phyloP scores from a whole-genome alignment of 73 alveolate genomes.

The Stentor coeruleus region DNA sequence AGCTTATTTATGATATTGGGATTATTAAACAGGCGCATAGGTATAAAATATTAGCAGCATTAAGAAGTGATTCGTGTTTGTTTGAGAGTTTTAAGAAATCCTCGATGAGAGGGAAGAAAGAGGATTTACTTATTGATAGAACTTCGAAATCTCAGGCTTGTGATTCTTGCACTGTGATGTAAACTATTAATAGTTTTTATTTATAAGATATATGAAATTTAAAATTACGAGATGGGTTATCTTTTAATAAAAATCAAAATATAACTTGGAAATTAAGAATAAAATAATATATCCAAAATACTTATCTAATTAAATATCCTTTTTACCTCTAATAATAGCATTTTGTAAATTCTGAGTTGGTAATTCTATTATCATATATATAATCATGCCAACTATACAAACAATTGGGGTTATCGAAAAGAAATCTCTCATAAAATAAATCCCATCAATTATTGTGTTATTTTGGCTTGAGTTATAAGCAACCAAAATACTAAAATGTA shows the following conservation, averaged over 20 bases:
- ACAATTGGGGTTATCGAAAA: not conserved
- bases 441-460: not conserved
- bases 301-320: no score
- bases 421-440: not conserved
- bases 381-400: not conserved
- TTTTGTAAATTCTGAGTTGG: no score
- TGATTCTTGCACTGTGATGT: not conserved
- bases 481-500: conserved; percentile 26
- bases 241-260: no score
- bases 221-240: no score
- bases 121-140: not conserved
- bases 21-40: not conserved
- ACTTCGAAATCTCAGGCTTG: not conserved
- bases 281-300: no score
- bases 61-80: not conserved
- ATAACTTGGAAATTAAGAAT: no score
- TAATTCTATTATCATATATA: not conserved
- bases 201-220: no score
- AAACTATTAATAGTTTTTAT: no score
- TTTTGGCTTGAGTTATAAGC: not conserved
- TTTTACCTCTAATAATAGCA: no score
- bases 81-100: not conserved
- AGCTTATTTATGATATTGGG: not conserved
- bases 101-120: not conserved
- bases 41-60: no score